Evolutionary conservation across 768 basidiomycete species (phyloP).

Genomic region (Serendipita indica): DNA sequence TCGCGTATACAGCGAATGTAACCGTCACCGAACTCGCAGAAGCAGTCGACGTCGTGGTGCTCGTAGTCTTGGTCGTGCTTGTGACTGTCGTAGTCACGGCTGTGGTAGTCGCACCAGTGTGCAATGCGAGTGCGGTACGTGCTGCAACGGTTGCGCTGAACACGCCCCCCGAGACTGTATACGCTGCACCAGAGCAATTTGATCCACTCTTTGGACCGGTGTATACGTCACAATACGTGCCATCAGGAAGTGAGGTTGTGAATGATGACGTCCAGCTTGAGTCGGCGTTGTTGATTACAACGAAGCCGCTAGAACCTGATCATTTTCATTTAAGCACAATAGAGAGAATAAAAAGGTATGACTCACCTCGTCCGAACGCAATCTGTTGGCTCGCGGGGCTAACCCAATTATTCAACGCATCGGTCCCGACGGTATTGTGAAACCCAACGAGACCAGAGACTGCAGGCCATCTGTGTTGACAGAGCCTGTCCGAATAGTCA

Average conservation of each 20-base stretch:
- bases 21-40: conserved; percentile 23
- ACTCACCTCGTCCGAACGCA: conserved; percentile 48
- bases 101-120: conserved; percentile 12
- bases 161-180: conserved; percentile 33
- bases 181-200: conserved; percentile 33
- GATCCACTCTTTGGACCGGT: conserved; percentile 30
- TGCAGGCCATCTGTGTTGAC: conserved; percentile 17
- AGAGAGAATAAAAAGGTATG: too few relatives aligned
- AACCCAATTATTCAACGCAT: conserved; percentile 40
- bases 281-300: conserved; percentile 53
- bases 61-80: background rate
- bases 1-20: conserved; percentile 39
- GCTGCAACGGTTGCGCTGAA: conserved; percentile 38
- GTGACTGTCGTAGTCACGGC: background rate
- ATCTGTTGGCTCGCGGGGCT: conserved; percentile 44
- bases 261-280: conserved; percentile 41
- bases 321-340: background rate
- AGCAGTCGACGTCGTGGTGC: background rate
- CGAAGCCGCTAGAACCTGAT: conserved; percentile 40
- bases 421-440: conserved; percentile 17
- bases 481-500: conserved; percentile 12
- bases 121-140: conserved; percentile 28
- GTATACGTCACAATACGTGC: conserved; percentile 51
- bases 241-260: conserved; percentile 40
- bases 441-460: conserved; percentile 16